Conservation (phyloP, 306 rosid genomes). For the Luffa aegyptiaca region DNA sequence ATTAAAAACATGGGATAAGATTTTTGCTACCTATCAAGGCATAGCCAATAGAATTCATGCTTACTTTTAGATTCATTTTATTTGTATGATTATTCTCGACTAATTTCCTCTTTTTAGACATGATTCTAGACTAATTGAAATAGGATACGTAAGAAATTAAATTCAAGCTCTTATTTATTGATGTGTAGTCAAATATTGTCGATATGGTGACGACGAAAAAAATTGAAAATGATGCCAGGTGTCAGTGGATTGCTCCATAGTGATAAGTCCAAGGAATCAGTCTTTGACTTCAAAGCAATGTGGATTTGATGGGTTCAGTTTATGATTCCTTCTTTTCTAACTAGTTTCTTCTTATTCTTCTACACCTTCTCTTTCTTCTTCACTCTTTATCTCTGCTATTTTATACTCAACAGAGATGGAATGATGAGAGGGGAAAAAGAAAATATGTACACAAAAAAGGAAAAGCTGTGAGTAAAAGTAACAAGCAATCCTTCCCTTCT, state of each 20-base stretch:
- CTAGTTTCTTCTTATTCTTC: not conserved
- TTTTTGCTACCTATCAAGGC: no score
- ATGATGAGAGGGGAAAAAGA: not conserved
- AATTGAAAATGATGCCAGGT: conserved; percentile 38
- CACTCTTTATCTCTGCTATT: not conserved
- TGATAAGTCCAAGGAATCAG: conserved; percentile 91
- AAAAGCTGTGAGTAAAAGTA: not conserved
- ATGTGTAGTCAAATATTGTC: not conserved
- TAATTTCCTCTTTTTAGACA: no score
- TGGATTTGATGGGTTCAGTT: conserved; percentile 85
- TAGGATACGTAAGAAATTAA: not conserved
- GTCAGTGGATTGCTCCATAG: conserved; percentile 90
- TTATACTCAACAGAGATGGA: not conserved
- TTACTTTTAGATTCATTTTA: no score
- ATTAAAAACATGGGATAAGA: no score
- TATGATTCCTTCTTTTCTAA: conserved; percentile 20
- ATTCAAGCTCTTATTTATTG: not conserved
- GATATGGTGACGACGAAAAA: not conserved
- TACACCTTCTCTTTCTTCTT: not conserved
- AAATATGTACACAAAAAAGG: not conserved
- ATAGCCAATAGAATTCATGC: no score
- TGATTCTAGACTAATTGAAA: not conserved
- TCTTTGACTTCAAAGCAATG: conserved; percentile 81
- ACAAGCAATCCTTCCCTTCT: not conserved
- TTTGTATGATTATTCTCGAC: no score